Percentiles rank a stretch among this genome's conserved stretches.
Evolutionary conservation across 768 basidiomycete species (phyloP).

Genomic region (Pluteus cervinus): DNA sequence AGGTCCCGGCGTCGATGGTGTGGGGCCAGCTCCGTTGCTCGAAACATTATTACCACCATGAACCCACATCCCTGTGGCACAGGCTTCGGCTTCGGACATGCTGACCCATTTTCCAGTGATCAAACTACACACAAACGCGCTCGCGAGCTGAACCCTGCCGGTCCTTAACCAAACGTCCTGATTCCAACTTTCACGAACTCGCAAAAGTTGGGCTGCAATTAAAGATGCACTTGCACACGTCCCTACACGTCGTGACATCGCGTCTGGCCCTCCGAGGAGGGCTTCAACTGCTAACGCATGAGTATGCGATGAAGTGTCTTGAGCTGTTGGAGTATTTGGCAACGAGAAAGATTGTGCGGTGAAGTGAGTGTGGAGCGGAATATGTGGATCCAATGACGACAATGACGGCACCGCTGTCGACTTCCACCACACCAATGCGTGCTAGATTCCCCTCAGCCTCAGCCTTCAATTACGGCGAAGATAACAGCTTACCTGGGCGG

Average conservation of each 20-base stretch:
- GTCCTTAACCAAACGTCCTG: constrained; percentile 76
- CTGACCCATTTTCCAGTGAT: constrained; percentile 65
- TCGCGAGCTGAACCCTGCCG: constrained; percentile 72
- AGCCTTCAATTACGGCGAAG: constrained; percentile 1
- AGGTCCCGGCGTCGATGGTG: no score
- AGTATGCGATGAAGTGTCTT: constrained; percentile 76
- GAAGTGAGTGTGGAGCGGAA: constrained; percentile 67
- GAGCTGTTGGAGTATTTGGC: constrained; percentile 67
- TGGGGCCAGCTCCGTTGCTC: no score
- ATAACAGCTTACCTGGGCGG: constrained; percentile 56
- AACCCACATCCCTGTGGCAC: constrained; percentile 75
- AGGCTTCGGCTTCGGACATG: constrained; percentile 73
- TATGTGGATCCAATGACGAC: constrained; percentile 64
- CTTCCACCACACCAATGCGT: constrained; percentile 86
- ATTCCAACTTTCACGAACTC: constrained; percentile 74
- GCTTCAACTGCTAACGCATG: constrained; percentile 74
- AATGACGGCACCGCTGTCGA: constrained; percentile 68
- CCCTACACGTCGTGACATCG: constrained; percentile 72
- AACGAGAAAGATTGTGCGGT: constrained; percentile 61
- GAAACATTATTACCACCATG: constrained; percentile 38
- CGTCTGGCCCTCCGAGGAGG: constrained; percentile 71
- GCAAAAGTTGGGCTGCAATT: constrained; percentile 69
- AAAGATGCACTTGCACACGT: constrained; percentile 66
- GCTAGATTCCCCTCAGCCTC: constrained; percentile 26
- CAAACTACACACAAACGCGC: constrained; percentile 66